Conservation (phyloP, 306 rosid genomes). For the Vigna trinervia region DNA sequence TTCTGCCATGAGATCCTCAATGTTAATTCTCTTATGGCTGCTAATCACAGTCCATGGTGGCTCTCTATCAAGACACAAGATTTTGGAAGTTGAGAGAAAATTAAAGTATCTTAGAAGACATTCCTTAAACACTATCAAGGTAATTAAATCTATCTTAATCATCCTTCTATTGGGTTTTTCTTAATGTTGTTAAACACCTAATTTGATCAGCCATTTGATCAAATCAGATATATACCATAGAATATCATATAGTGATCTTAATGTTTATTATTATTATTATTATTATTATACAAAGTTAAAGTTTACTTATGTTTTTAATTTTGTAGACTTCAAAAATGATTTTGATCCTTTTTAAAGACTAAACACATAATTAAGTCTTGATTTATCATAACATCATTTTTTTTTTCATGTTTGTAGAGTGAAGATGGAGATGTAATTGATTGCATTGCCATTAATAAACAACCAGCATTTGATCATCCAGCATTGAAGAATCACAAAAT, state of each 20-base stretch:
- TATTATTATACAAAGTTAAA: not conserved
- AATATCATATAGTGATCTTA: not conserved
- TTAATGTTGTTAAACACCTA: not conserved
- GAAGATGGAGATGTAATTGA: slow-evolving; percentile 73
- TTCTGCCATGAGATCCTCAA: slow-evolving; percentile 23
- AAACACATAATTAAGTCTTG: no score
- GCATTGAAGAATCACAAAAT: slow-evolving; percentile 63
- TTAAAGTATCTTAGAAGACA: slow-evolving; percentile 53
- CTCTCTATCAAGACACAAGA: slow-evolving; percentile 46
- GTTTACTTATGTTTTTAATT: no score
- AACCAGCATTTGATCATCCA: slow-evolving; percentile 77
- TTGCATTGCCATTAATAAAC: slow-evolving; percentile 61
- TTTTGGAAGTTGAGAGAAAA: slow-evolving; percentile 60
- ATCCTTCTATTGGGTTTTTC: not conserved
- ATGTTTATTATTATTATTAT: not conserved
- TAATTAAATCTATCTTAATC: slow-evolving; percentile 19
- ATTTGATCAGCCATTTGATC: no score
- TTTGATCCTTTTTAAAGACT: no score
- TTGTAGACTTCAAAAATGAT: no score
- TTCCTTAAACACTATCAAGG: slow-evolving; percentile 62
- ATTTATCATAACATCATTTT: no score
- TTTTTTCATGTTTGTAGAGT: slow-evolving; percentile 51
- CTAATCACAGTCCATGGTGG: slow-evolving; percentile 31
- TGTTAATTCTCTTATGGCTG: slow-evolving; percentile 44
- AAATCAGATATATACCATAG: no score